phyloP scores from a whole-genome alignment of 2,329 filamentous ascomycete species.

The Thelonectria olida region DNA sequence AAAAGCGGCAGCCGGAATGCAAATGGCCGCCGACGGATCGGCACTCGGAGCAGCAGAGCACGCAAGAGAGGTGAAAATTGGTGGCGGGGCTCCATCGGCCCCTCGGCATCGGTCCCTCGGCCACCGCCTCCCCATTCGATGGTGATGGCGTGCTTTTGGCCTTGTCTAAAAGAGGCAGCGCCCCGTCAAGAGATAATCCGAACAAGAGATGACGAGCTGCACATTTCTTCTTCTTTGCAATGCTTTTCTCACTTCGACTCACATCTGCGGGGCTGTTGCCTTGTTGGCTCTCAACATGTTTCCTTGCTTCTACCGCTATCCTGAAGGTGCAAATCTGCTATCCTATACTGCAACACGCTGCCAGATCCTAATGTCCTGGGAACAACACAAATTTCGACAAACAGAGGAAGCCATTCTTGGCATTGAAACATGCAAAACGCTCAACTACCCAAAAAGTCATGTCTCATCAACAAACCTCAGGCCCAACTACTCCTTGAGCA shows the following conservation, averaged over 20 bases:
- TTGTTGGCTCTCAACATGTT: conserved; percentile 22
- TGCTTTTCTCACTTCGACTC: conserved; percentile 28
- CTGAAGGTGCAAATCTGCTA: conserved; percentile 14
- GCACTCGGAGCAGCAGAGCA: neutral
- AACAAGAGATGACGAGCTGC: conserved; percentile 9
- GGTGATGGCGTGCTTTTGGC: neutral
- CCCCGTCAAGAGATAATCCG: conserved; percentile 2
- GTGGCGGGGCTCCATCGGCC: neutral
- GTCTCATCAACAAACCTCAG: conserved; percentile 28
- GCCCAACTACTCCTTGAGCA: conserved; percentile 49
- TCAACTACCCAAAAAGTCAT: conserved; percentile 33
- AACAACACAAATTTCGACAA: conserved; percentile 16
- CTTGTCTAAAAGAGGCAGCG: neutral
- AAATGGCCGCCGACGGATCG: neutral
- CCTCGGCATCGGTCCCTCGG: neutral
- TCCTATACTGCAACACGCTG: neutral
- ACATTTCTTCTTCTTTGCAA: conserved; percentile 18
- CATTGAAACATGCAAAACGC: conserved; percentile 8
- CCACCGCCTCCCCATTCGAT: neutral
- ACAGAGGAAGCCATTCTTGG: conserved; percentile 14
- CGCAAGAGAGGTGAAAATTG: neutral
- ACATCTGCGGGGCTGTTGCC: conserved; percentile 29
- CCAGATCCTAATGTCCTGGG: conserved; percentile 2
- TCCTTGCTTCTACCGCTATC: conserved; percentile 29
- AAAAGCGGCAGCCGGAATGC: neutral